phyloP scores from a whole-genome alignment of 345 rosid genomes.

The Mallotus nudiflorus region DNA sequence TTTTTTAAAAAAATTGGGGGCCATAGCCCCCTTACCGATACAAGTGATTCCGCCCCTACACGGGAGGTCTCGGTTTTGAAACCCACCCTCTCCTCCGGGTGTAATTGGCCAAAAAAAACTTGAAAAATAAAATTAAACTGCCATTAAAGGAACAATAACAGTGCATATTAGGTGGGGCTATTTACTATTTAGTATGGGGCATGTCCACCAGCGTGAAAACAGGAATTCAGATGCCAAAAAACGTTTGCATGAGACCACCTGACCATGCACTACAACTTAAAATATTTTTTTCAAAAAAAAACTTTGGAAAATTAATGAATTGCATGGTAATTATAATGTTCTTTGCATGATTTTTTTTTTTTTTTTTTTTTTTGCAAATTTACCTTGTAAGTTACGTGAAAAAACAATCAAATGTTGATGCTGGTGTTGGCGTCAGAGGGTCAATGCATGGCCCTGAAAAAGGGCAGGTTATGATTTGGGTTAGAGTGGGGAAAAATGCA shows the following conservation, averaged over 20 bases:
- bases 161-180: neutral
- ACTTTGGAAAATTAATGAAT: neutral
- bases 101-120: no score
- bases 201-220: slow-evolving; percentile 5
- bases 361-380: neutral
- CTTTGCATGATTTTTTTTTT: neutral
- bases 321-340: slow-evolving; percentile 1
- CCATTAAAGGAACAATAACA: neutral
- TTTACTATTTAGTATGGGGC: neutral
- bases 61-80: no score
- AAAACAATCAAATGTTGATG: no score
- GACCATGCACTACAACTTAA: no score
- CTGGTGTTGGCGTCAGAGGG: neutral
- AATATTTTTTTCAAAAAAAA: no score
- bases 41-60: no score
- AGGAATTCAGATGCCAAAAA: neutral
- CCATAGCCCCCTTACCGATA: no score
- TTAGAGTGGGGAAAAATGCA: neutral
- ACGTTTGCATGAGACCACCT: neutral
- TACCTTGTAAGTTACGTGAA: no score
- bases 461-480: neutral
- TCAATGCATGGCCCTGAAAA: neutral
- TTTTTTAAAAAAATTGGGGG: no score
- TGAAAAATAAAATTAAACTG: no score
- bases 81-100: no score